Base-by-base conservation (phyloP, 2,329 filamentous ascomycete species). In the Fusarium sp. region DNA sequence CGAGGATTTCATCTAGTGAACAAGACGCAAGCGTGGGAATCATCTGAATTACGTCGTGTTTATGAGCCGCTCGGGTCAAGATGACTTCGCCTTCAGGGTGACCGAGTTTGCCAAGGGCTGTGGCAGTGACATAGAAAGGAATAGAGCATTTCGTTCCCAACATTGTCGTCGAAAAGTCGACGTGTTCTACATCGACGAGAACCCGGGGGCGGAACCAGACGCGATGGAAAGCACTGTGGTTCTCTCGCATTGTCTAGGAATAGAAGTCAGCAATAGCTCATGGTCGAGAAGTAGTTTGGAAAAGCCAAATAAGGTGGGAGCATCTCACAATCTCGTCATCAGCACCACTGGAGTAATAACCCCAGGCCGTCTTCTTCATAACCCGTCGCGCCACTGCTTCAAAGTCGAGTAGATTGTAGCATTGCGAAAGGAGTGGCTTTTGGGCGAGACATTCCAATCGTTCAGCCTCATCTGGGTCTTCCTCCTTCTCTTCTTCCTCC, bases 61-160 rank as follows among this genome's bases (percentile, higher is more conserved):
- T 94, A 81, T 89, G 88, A 2, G 96, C 93, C 14, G 94, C 95
- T 66, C 91, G 89, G 1, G 97, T 98, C 65, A 99, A 89, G 11
- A 97, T 87, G 6, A 98, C 95, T 83, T 99, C 97, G 77, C 97
- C 96, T 83, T 98, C 96, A 0, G 93, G 93, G 81, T 98, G 89
- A 68, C 96, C 97, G 6, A 99, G 91, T 84, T 98, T 98, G 76
- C 96, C 96, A 9, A 98, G 89, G 0, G 97, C 97, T 9, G 97
- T 98, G 40, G 97, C 96, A 1, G 96, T 98, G 22, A 98, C 92
- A 85, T 98, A 98, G 86, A 98, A 97, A n/a, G 97, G 97, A 56
- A 97, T 93, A 70, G 92, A 90, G 74, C 91, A 90, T 81, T 93
- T 95, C 22, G 92, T 92, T 74, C 95, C 95, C 18, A 99, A 92